These are phyloP conservation scores for Apostasia shenzhenica DNA, from an alignment of 106 monocot genomes.

Conservation along the genomic window DNA sequence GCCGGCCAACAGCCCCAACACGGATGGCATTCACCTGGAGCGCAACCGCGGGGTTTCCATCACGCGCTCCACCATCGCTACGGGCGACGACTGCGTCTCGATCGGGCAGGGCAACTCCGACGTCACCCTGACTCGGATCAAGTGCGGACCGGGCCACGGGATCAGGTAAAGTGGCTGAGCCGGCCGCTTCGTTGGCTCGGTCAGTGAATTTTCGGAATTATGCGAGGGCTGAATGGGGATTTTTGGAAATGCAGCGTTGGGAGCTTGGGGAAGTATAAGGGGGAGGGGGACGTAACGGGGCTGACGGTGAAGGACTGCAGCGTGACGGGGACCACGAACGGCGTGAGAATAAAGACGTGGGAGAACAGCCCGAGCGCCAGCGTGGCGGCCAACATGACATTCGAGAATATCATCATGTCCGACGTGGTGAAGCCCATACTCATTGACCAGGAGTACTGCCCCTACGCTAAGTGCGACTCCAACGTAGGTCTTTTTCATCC, in stretches of 20 bases:
- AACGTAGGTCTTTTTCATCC: slow-evolving; percentile 1
- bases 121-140: slow-evolving; percentile 17
- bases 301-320: slow-evolving; percentile 38
- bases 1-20: slow-evolving; percentile 63
- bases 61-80: slow-evolving; percentile 24
- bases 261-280: slow-evolving; percentile 45
- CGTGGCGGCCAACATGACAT: slow-evolving; percentile 36
- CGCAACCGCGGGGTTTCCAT: slow-evolving; percentile 28
- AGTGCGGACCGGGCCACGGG: slow-evolving; percentile 74
- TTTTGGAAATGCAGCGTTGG: slow-evolving; percentile 28
- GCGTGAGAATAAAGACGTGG: slow-evolving; percentile 75
- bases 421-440: slow-evolving; percentile 48
- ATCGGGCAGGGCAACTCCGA: slow-evolving; percentile 40
- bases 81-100: slow-evolving; percentile 82
- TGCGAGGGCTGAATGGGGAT: neutral
- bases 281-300: slow-evolving; percentile 34
- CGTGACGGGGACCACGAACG: slow-evolving; percentile 32
- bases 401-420: slow-evolving; percentile 57
- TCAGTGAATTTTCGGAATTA: neutral
- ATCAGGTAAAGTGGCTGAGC: slow-evolving; percentile 26
- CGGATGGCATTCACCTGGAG: slow-evolving; percentile 71
- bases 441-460: slow-evolving; percentile 69
- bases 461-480: slow-evolving; percentile 19
- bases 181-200: too few species aligned
- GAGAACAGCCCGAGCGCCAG: slow-evolving; percentile 23